Base-by-base conservation (phyloP, 2,329 filamentous ascomycete species). In the Celoporthe dispersa region DNA sequence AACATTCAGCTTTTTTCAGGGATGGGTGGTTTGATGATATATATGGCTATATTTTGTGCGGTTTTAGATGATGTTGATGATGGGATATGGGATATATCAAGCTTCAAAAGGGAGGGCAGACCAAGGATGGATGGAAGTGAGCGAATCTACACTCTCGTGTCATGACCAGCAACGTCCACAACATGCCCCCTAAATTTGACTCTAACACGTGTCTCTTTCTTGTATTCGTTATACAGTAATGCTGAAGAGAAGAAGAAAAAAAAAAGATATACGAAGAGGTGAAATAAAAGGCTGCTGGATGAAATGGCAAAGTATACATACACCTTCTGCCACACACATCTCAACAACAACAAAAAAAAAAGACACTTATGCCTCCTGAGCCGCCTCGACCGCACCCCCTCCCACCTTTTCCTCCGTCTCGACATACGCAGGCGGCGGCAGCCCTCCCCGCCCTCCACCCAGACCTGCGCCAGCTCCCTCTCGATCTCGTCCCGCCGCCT, bases 401-500 rank as follows among this genome's bases (percentile, higher is more conserved):
- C 33, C 51, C 25, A 5, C 44, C 59, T 65, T 71, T 28, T 68
- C 67, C 35, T 75, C 73, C 62, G 72, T 71, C 66, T 77, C 78
- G 7, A 78, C 76, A 70, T 85, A 87, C 28, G 57, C 57, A 28
- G 81, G 78, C 22, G 86, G 85, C n/a, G 84, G 82, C 22, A 81
- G 76, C 31, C 79, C 41, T 85, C 85, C 33, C 82, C 85, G 59
- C 84, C 80, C 63, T 87, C 86, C 3, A 86, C 86, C 87, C 87
- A 89, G 53, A 90, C 87, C 73, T 85, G 82, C 35, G 84, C 89
- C 70, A 99, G 83, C 82, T 99, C 95, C 59, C 82, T 81, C 76
- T 98, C 94, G 76, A 99, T 97, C 79, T 94, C 92, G 65, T 89
- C 86, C 48, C 90, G 88, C 65, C 96, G 87, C 73, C 83, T 82